Percentiles rank a stretch among this genome's conserved stretches.
Evolutionary conservation across 2,329 filamentous ascomycete genomes (phyloP).

Genomic region (Xylariales sp.): DNA sequence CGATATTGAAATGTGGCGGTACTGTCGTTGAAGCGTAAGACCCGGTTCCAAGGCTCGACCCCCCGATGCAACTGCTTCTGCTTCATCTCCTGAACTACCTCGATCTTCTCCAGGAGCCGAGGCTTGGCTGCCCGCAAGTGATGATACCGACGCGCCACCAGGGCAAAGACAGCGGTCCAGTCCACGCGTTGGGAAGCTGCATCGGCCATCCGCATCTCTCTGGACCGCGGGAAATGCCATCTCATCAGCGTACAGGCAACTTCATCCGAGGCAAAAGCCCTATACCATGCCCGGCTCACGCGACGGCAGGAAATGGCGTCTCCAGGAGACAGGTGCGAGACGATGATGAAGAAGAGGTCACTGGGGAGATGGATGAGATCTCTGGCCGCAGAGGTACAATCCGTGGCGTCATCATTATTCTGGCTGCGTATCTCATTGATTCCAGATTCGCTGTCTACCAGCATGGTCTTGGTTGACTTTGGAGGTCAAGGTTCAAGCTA

Average conservation of each 20-base stretch:
- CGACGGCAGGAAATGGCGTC: constrained; percentile 48
- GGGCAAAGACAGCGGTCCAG: constrained; percentile 42
- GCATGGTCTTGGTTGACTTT: background rate
- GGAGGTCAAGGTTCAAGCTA: background rate
- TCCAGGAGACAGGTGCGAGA: constrained; percentile 41
- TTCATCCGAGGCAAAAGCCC: constrained; percentile 43
- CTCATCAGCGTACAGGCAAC: constrained; percentile 44
- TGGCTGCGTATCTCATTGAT: background rate
- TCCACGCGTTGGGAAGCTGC: constrained; percentile 14
- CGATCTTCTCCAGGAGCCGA: constrained; percentile 39
- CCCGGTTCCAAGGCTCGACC: constrained; percentile 40
- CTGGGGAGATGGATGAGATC: constrained; percentile 46
- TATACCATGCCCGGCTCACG: constrained; percentile 44
- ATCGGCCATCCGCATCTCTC: constrained; percentile 39
- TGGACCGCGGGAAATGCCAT: constrained; percentile 46
- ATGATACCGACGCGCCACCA: constrained; percentile 50
- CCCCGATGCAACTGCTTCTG: constrained; percentile 21
- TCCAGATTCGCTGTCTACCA: background rate
- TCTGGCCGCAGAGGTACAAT: constrained; percentile 15
- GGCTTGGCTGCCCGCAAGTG: constrained; percentile 45
- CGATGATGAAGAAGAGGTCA: constrained; percentile 53
- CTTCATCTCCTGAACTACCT: constrained; percentile 30
- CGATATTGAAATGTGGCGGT: constrained; percentile 38
- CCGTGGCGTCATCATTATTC: background rate
- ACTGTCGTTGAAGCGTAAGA: constrained; percentile 36